These are phyloP conservation scores for Exsudoporus frostii DNA, from an alignment of 768 basidiomycete species.

Conservation along the genomic window DNA sequence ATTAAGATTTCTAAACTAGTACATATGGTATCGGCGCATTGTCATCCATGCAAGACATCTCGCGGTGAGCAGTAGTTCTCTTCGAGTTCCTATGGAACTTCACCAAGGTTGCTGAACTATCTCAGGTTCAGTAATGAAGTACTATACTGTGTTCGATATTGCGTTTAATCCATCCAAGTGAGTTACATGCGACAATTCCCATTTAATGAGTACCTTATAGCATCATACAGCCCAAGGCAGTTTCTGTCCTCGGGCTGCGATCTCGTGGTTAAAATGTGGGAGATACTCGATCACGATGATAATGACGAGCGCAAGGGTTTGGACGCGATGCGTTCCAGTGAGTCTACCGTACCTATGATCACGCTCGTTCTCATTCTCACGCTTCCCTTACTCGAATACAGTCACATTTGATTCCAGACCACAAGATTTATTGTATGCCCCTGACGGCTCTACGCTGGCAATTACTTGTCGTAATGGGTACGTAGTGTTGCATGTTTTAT, in stretches of 20 bases:
- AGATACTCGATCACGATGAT: conserved; percentile 23
- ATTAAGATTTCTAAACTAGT: conserved; percentile 14
- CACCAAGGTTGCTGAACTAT: not conserved
- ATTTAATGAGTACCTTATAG: conserved; percentile 1
- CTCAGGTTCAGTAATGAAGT: conserved; percentile 32
- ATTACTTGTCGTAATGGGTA: conserved; percentile 31
- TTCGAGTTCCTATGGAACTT: not conserved
- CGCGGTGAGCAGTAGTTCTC: conserved; percentile 11
- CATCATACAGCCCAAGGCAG: conserved; percentile 31
- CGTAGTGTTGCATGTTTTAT: conserved; percentile 1
- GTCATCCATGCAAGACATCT: conserved; percentile 15
- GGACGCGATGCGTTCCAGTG: conserved; percentile 11
- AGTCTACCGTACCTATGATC: conserved; percentile 1
- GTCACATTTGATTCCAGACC: conserved; percentile 33
- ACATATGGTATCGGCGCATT: conserved; percentile 18
- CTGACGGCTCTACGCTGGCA: conserved; percentile 39
- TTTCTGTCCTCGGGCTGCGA: conserved; percentile 52
- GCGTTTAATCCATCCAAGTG: conserved; percentile 52
- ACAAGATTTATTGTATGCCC: conserved; percentile 45
- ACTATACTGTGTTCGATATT: conserved; percentile 56
- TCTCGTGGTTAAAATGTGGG: conserved; percentile 42
- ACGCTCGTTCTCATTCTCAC: not conserved
- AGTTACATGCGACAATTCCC: conserved; percentile 1
- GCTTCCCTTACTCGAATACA: conserved; percentile 4
- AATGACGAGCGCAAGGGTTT: conserved; percentile 13